Base-by-base conservation (phyloP, 345 rosid species). In the Jatropha curcas region DNA sequence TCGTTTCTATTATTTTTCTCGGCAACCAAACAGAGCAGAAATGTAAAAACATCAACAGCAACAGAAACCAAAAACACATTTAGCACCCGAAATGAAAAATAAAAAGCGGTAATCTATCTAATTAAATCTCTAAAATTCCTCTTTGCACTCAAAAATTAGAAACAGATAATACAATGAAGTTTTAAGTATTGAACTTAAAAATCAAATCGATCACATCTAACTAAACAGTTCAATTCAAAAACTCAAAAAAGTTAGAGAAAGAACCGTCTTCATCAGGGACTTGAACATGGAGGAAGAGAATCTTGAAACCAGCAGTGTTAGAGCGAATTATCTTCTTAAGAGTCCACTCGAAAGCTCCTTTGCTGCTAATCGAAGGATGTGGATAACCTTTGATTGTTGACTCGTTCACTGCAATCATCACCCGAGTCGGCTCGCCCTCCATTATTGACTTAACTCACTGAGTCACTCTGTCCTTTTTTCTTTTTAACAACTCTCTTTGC, bases 201-300 rank as follows among this genome's bases (percentile, higher is more conserved):
- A 48, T 48, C 53, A 16, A 48, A n/a, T n/a, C 53, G 2, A 17
- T 48, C 53, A 8, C 17, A 45, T 14, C 16, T 14, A 17, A 45
- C 14, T 45, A 45, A 45, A 14, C 50, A 45, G 50, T 11, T 12
- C 14, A 17, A 45, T 4, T 12, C 22, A 76, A 24, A 48, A 0
- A 57, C 6, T 7, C 60, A 58, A 24, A 67, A 19, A 64, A 51
- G 66, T 71, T 59, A 27, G 57, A 69, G 65, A 78, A 68, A 35
- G 57, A 75, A 95, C 98, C 99, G 79, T 95, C 97, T 87, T 88
- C 97, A 76, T 95, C 98, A 28, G 92, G 97, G 61, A 92, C 97
- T 86, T 92, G 99, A 45, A 89, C 99, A 50, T 91, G 99, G 79
- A 95, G 92, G 81, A 95, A 92, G 56, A 92, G 96, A 71, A 95